Percentiles rank a stretch among this genome's conserved stretches.
Conservation (phyloP, 1,284 basidiomycete genomes). For the Trichosporon faecale region DNA sequence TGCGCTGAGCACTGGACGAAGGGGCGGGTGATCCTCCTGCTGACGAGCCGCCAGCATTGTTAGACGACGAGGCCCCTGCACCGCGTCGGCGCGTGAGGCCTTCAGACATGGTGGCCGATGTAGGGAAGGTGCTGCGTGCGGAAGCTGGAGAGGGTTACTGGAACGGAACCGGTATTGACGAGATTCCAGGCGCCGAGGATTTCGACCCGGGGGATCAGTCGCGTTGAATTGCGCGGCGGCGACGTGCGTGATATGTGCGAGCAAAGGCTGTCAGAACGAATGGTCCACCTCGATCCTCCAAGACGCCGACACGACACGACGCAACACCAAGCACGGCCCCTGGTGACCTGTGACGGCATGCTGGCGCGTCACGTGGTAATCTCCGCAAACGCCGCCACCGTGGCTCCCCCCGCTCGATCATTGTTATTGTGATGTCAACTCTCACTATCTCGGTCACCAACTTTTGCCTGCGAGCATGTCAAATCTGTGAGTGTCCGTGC, state of each 20-base stretch:
- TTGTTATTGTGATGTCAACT: neutral
- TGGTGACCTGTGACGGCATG: neutral
- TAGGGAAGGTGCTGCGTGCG: neutral
- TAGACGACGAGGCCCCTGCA: conserved; percentile 33
- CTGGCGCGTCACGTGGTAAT: neutral
- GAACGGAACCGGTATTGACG: neutral
- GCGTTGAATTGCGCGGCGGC: neutral
- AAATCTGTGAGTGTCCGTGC: conserved; percentile 39
- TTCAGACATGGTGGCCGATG: conserved; percentile 41
- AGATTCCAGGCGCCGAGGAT: neutral
- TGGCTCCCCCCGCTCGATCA: conserved; percentile 1
- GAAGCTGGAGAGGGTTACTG: neutral
- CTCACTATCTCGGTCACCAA: neutral
- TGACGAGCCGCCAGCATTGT: conserved; percentile 19
- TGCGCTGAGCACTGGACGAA: conserved; percentile 13
- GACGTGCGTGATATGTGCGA: conserved; percentile 10
- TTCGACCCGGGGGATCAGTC: neutral
- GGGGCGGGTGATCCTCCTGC: conserved; percentile 16
- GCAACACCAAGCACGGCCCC: conserved; percentile 6
- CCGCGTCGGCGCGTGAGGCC: conserved; percentile 50
- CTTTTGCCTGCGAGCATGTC: conserved; percentile 18
- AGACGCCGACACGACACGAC: conserved; percentile 8
- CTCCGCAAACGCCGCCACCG: neutral
- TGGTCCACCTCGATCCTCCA: neutral
- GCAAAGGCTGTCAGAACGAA: neutral